phyloP scores from a whole-genome alignment of 768 basidiomycete genomes.

The Lepiota brunneoincarnata region DNA sequence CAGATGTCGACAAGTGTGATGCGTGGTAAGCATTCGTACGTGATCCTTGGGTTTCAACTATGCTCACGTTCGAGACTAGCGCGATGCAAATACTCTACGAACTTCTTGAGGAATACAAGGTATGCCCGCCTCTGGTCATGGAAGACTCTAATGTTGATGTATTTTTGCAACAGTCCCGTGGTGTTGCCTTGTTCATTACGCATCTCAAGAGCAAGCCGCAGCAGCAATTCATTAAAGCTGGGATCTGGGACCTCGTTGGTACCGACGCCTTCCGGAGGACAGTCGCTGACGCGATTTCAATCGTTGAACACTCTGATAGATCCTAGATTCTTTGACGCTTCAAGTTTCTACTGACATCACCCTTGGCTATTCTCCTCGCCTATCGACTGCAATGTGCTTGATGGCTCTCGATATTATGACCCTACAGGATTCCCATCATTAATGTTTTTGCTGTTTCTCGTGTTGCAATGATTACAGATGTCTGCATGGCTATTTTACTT shows the following conservation, averaged over 20 bases:
- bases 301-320: conserved; percentile 26
- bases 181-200: conserved; percentile 49
- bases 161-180: conserved; percentile 36
- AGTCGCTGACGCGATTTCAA: conserved; percentile 50
- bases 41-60: conserved; percentile 6
- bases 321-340: neutral
- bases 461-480: too few species aligned
- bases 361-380: neutral
- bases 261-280: conserved; percentile 45
- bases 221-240: conserved; percentile 46
- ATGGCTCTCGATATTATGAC: neutral
- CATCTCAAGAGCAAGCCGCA: conserved; percentile 40
- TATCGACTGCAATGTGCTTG: neutral
- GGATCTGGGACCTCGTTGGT: conserved; percentile 48
- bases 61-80: conserved; percentile 34
- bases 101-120: conserved; percentile 75
- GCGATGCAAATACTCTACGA: conserved; percentile 85
- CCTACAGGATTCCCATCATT: too few species aligned
- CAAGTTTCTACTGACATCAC: neutral
- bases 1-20: conserved; percentile 88
- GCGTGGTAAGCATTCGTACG: conserved; percentile 68
- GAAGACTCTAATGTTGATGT: neutral
- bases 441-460: too few species aligned
- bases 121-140: conserved; percentile 21
- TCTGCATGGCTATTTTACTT: too few species aligned